Base-by-base conservation (phyloP, 345 rosid genomes). In the Noccaea caerulescens region DNA sequence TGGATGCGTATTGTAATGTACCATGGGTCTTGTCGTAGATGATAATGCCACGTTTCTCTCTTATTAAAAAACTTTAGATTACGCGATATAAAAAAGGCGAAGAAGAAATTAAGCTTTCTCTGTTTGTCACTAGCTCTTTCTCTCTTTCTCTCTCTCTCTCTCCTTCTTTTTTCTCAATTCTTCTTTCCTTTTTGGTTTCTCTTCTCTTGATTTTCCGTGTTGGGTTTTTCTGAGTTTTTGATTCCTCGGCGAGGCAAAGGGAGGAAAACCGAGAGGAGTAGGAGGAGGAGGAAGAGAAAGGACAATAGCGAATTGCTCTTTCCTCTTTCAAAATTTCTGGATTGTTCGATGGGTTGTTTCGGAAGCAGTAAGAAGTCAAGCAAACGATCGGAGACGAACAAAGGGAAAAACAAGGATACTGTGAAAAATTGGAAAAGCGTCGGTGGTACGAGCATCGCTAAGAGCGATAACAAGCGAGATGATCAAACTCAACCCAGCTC, bases 321-420 rank as follows among this genome's bases (percentile, higher is more conserved):
- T 59, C 14, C 27, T 56, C 10, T 8, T 65, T 75, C 25, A 12
- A 27, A 27, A 11, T 46, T 65, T 43, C 33, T 66, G 25, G 54
- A 42, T 39, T 68, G 23, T 2, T 59, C 71, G 56, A 88, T 91
- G 97, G 90, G 88, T 58, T 91, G 95, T 76, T 87, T 88, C 64
- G 45, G 87, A 49, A 77, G 82, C 69, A 9, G 79, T 59, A 77
- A 84, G 66, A 76, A 77, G 72, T 74, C 90, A 20, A 78, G 42
- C 50, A 81, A 71, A 71, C 80, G 80, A 77, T 58, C 81, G 47
- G 84, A 80, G 69, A 76, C 72, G 1, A 58, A 13, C 42, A 38
- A 4, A 59, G 68, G 10, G 25, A 32, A 33, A 18, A 63, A 38
- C 16, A 80, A 63, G 2, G 75, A 72, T 57, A 71, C 58, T 55